Evolutionary conservation across 139 green algal species (phyloP).

Genomic region (Zygnema circumcarinatum): DNA sequence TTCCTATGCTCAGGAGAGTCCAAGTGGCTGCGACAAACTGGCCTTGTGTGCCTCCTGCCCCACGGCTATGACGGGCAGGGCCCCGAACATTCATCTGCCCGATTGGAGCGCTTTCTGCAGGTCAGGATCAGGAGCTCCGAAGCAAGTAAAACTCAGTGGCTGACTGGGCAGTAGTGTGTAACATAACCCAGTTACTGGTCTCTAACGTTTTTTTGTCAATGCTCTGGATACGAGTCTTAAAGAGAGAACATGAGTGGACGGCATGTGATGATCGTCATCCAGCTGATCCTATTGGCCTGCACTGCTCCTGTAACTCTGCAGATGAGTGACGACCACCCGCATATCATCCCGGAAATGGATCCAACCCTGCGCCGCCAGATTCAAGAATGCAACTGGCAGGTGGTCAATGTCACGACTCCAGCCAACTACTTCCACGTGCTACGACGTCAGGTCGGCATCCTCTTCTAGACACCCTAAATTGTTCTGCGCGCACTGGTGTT

Average conservation of each 20-base stretch:
- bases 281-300: no score
- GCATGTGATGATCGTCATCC: no score
- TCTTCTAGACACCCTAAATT: no score
- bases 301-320: no score
- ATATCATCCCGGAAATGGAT: conserved; percentile 60
- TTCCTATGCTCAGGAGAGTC: conserved; percentile 79
- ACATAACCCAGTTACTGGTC: no score
- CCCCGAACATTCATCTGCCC: conserved; percentile 79
- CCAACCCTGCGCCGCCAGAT: conserved; percentile 63
- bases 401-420: conserved; percentile 95
- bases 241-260: no score
- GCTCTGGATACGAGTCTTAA: no score
- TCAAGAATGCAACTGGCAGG: conserved; percentile 91
- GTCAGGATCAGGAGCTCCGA: conserved; percentile 15
- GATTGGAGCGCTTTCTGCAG: conserved; percentile 81
- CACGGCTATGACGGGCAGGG: conserved; percentile 94
- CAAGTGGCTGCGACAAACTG: conserved; percentile 79
- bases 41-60: conserved; percentile 82
- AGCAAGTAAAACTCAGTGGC: no score
- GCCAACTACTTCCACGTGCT: conserved; percentile 99
- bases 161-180: no score
- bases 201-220: no score
- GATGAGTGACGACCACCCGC: conserved; percentile 64
- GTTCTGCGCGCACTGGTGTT: neutral
- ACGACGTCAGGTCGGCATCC: conserved; percentile 63